phyloP scores from a whole-genome alignment of 1,139 yeast species.

The Zygosaccharomyces pseudobailii region DNA sequence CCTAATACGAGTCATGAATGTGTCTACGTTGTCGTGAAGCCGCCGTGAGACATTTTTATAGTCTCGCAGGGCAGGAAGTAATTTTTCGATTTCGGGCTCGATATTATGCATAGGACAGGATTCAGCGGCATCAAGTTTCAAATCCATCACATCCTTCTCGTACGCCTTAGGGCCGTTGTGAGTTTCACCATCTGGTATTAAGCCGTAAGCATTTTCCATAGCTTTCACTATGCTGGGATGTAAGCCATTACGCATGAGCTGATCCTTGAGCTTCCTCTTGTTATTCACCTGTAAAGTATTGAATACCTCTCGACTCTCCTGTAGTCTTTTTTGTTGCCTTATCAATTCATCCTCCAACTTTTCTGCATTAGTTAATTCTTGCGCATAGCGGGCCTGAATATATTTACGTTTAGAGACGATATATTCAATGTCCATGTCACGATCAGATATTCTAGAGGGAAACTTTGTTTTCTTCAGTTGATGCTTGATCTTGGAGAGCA shows the following conservation, averaged over 20 bases:
- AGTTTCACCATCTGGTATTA: slow-evolving; percentile 15
- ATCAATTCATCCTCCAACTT: slow-evolving; percentile 22
- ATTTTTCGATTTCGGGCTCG: slow-evolving; percentile 2
- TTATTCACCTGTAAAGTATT: slow-evolving; percentile 14
- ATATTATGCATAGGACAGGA: neutral
- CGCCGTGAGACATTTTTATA: slow-evolving; percentile 6
- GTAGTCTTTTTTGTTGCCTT: slow-evolving; percentile 18
- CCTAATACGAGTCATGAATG: slow-evolving; percentile 3
- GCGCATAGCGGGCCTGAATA: slow-evolving; percentile 25
- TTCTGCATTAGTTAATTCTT: slow-evolving; percentile 25
- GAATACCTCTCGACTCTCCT: slow-evolving; percentile 17
- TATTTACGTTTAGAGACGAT: slow-evolving; percentile 29
- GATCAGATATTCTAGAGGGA: slow-evolving; percentile 26
- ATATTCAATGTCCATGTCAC: slow-evolving; percentile 30
- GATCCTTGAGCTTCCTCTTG: slow-evolving; percentile 17
- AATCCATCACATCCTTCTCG: slow-evolving; percentile 15
- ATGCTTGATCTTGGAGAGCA: slow-evolving; percentile 21
- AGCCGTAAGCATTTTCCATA: slow-evolving; percentile 27
- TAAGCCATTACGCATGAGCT: slow-evolving; percentile 19
- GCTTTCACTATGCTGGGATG: slow-evolving; percentile 30
- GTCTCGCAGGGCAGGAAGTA: slow-evolving; percentile 12
- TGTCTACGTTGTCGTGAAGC: slow-evolving; percentile 7
- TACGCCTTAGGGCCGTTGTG: slow-evolving; percentile 6
- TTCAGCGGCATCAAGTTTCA: slow-evolving; percentile 12
- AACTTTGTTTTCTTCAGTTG: slow-evolving; percentile 22